These are phyloP conservation scores for Podospora tetraspora DNA, from an alignment of 495 filamentous ascomycete genomes.

Conservation along the genomic window DNA sequence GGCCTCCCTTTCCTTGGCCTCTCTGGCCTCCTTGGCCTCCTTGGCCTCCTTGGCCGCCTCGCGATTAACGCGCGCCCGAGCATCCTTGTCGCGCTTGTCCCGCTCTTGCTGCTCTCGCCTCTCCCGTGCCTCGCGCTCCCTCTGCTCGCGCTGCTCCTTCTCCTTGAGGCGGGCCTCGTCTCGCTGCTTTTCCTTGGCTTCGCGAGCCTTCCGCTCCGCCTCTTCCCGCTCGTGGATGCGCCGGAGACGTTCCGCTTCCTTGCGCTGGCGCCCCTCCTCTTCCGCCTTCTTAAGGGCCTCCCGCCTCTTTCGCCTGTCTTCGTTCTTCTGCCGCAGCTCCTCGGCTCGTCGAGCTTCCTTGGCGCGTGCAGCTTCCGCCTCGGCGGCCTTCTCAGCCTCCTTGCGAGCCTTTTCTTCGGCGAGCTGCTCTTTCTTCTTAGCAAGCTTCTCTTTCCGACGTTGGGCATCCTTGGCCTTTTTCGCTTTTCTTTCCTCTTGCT, in stretches of 20 bases:
- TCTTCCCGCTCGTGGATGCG: slow-evolving; percentile 79
- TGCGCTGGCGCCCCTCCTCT: slow-evolving; percentile 72
- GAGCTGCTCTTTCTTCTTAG: slow-evolving; percentile 74
- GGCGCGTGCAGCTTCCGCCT: slow-evolving; percentile 71
- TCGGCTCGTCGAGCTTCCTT: slow-evolving; percentile 76
- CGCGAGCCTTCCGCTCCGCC: slow-evolving; percentile 71
- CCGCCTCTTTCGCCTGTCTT: slow-evolving; percentile 86
- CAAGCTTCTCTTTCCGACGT: slow-evolving; percentile 86
- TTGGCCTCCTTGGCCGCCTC: slow-evolving; percentile 20
- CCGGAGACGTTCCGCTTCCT: slow-evolving; percentile 57
- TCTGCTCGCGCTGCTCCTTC: slow-evolving; percentile 65
- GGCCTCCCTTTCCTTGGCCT: slow-evolving; percentile 48
- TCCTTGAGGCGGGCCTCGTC: slow-evolving; percentile 58
- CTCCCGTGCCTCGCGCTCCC: slow-evolving; percentile 53
- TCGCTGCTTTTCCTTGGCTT: slow-evolving; percentile 73
- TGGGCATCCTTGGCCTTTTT: slow-evolving; percentile 92
- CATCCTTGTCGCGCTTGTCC: slow-evolving; percentile 47
- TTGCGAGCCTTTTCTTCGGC: slow-evolving; percentile 83
- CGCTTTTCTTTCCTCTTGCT: slow-evolving; percentile 70
- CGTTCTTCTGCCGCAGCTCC: slow-evolving; percentile 70
- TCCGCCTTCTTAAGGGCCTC: slow-evolving; percentile 88
- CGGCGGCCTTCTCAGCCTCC: slow-evolving; percentile 86
- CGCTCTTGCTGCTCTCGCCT: slow-evolving; percentile 57
- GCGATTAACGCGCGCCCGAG: slow-evolving; percentile 32
- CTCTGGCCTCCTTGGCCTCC: slow-evolving; percentile 36